Conservation (phyloP, 768 basidiomycete species). For the Lactarius quietus region DNA sequence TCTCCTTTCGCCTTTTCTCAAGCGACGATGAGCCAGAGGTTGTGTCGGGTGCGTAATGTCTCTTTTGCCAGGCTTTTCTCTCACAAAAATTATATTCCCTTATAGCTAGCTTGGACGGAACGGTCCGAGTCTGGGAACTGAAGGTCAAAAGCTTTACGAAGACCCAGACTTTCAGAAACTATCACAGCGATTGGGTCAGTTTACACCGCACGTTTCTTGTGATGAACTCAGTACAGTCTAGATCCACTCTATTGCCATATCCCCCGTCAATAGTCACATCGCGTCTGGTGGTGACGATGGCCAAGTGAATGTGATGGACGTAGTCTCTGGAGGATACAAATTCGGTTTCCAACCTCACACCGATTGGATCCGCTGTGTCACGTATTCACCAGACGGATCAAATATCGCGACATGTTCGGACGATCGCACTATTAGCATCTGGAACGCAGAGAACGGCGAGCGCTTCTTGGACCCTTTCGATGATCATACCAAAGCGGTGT, state of each 20-base stretch:
- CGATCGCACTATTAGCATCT: slow-evolving; percentile 20
- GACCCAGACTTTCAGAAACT: neutral
- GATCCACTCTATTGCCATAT: slow-evolving; percentile 5
- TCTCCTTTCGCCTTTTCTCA: slow-evolving; percentile 2
- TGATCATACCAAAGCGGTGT: neutral
- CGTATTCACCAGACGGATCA: slow-evolving; percentile 22
- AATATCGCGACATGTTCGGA: slow-evolving; percentile 23
- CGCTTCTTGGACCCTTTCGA: neutral
- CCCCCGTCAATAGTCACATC: neutral
- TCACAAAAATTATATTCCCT: neutral
- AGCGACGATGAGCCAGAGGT: neutral
- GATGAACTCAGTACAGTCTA: neutral
- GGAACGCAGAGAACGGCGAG: slow-evolving; percentile 16
- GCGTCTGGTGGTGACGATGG: slow-evolving; percentile 15
- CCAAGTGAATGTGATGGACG: slow-evolving; percentile 4
- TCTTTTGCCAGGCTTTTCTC: neutral
- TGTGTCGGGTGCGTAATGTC: neutral
- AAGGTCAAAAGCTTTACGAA: neutral
- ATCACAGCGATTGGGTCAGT: slow-evolving; percentile 15
- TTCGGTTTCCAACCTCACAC: neutral
- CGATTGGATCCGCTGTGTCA: slow-evolving; percentile 18
- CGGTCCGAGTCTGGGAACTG: slow-evolving; percentile 12
- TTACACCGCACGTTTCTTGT: neutral
- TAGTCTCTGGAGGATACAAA: neutral
- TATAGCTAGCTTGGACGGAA: slow-evolving; percentile 13